Evolutionary conservation across 345 rosid species (phyloP).

Genomic region (Sonneratia alba): DNA sequence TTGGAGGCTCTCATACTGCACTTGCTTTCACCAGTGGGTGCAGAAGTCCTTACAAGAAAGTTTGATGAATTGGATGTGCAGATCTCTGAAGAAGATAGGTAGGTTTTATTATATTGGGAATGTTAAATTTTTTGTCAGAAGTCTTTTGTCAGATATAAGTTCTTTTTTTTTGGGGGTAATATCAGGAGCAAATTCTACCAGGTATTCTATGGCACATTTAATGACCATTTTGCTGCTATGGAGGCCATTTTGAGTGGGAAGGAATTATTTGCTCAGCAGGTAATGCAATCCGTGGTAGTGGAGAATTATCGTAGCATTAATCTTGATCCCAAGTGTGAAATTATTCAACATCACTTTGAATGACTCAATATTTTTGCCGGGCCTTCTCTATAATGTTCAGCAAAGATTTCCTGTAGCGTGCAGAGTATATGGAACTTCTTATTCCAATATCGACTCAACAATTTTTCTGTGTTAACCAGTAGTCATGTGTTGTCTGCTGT

Average conservation of each 20-base stretch:
- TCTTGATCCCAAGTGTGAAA: neutral
- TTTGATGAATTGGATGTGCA: constrained; percentile 70
- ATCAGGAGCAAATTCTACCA: constrained; percentile 68
- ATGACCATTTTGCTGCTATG: constrained; percentile 85
- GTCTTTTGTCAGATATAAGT: constrained; percentile 6
- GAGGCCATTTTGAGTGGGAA: constrained; percentile 66
- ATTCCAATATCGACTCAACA: too few species aligned
- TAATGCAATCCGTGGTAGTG: constrained; percentile 13
- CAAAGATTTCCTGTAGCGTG: constrained; percentile 4
- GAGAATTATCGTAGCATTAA: neutral
- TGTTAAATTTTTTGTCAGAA: neutral
- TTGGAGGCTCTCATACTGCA: constrained; percentile 73
- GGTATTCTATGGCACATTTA: constrained; percentile 65
- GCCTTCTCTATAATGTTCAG: neutral
- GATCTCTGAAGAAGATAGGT: constrained; percentile 56
- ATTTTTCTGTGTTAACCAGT: too few species aligned
- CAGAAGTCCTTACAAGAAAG: constrained; percentile 71
- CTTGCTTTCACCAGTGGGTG: constrained; percentile 76
- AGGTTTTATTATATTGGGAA: neutral
- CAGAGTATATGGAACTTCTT: too few species aligned
- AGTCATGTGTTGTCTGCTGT: too few species aligned
- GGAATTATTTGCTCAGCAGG: constrained; percentile 71
- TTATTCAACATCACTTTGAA: neutral
- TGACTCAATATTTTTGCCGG: neutral
- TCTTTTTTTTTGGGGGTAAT: constrained; percentile 11